Percentiles rank a stretch among this genome's conserved stretches.
Conservation (phyloP, 345 rosid genomes). For the Salix brachista region DNA sequence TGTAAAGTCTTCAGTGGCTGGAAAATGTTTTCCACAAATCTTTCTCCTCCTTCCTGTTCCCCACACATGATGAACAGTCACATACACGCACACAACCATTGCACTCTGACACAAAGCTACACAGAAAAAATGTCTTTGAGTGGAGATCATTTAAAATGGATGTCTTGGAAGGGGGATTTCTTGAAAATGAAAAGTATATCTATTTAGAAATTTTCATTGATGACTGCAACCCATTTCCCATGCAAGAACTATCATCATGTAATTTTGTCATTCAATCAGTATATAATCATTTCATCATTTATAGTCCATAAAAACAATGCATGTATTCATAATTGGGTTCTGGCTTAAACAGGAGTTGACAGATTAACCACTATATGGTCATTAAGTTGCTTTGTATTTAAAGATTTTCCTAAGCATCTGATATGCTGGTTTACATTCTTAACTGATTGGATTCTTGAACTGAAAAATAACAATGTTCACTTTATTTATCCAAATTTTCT, state of each 20-base stretch:
- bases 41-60: neutral
- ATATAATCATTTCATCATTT: neutral
- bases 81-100: neutral
- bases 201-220: neutral
- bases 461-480: constrained; percentile 13
- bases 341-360: neutral
- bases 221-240: too few species aligned
- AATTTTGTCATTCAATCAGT: neutral
- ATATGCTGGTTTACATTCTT: neutral
- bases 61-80: too few species aligned
- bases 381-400: neutral
- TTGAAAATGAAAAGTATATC: too few species aligned
- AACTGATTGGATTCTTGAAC: neutral
- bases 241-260: neutral
- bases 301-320: neutral
- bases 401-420: neutral
- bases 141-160: too few species aligned
- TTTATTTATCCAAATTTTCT: constrained; percentile 16
- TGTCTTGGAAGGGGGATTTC: too few species aligned
- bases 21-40: neutral
- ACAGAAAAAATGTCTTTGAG: too few species aligned
- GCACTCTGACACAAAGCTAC: neutral
- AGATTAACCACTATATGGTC: neutral
- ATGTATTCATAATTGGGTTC: neutral
- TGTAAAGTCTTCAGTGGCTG: neutral